phyloP scores from a whole-genome alignment of 140 eudicot species.

The Flaveria floridana region DNA sequence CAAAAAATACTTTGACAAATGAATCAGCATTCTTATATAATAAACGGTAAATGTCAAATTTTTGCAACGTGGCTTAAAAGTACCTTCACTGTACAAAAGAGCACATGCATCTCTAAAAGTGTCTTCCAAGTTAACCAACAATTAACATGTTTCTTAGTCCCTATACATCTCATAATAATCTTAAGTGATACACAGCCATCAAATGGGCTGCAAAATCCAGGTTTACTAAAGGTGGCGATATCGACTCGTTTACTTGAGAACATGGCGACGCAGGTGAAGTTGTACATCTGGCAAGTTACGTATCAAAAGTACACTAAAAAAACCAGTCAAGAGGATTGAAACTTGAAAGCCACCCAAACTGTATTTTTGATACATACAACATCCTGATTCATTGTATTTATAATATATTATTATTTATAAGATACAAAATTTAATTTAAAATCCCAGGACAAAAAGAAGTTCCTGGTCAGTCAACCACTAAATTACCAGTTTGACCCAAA shows the following conservation, averaged over 20 bases:
- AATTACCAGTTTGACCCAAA: not conserved
- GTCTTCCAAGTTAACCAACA: conserved; percentile 1
- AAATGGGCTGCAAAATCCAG: conserved; percentile 11
- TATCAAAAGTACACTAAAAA: not conserved
- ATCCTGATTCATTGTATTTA: not conserved
- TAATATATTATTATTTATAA: not conserved
- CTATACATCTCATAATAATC: conserved; percentile 10
- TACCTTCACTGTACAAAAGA: not conserved
- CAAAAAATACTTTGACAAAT: not conserved
- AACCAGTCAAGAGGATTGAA: not conserved
- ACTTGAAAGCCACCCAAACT: not conserved
- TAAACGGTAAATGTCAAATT: not conserved
- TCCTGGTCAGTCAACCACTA: conserved; percentile 2
- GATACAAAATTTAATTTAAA: not conserved
- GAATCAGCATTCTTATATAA: not conserved
- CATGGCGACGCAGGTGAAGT: not conserved
- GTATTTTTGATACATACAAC: not conserved
- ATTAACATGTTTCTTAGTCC: not conserved
- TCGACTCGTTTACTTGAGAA: not conserved
- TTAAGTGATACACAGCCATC: conserved; percentile 5
- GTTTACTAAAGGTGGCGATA: not conserved
- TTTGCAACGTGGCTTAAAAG: not conserved
- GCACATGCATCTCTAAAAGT: not conserved
- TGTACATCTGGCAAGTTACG: not conserved
- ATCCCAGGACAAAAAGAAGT: not conserved